A percentile compares a stretch with the other conserved stretches of the same genome.
Evolutionary conservation across 2,329 filamentous ascomycete species (phyloP).

Genomic region (Aureobasidium sp.): DNA sequence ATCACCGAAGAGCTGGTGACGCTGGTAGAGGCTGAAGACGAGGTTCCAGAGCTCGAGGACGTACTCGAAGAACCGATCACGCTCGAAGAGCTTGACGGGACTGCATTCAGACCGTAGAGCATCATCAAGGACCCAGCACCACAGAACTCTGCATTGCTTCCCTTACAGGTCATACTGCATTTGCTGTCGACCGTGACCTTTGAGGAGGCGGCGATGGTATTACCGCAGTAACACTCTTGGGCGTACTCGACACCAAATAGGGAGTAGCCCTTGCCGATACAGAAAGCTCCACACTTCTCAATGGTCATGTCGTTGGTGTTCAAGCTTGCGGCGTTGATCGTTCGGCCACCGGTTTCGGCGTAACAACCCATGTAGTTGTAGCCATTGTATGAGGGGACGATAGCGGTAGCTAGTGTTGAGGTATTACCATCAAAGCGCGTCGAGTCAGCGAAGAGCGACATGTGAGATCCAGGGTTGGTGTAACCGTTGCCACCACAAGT

Average conservation of each 20-base stretch:
- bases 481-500: conserved; percentile 28
- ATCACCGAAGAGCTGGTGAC: conserved; percentile 5
- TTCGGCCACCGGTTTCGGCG: conserved; percentile 19
- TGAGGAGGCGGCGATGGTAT: conserved; percentile 19
- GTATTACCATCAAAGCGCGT: conserved; percentile 23
- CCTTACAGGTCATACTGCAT: conserved; percentile 26
- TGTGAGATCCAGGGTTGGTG: conserved; percentile 31
- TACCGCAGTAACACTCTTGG: conserved; percentile 31
- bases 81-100: neutral
- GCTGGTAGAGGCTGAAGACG: neutral
- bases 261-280: conserved; percentile 24
- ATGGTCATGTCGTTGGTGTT: conserved; percentile 32
- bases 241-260: conserved; percentile 35
- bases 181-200: conserved; percentile 19
- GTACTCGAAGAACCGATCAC: no score
- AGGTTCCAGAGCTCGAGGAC: neutral
- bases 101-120: neutral
- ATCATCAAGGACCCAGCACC: conserved; percentile 19
- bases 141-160: conserved; percentile 25
- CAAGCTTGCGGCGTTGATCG: conserved; percentile 20
- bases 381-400: conserved; percentile 17
- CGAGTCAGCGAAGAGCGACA: conserved; percentile 33
- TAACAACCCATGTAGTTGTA: conserved; percentile 17
- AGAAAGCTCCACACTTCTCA: conserved; percentile 32
- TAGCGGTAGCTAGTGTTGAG: conserved; percentile 17